These are phyloP conservation scores for Dactylonectria estremocensis DNA, from an alignment of 2,329 filamentous ascomycete genomes.

Conservation along the genomic window DNA sequence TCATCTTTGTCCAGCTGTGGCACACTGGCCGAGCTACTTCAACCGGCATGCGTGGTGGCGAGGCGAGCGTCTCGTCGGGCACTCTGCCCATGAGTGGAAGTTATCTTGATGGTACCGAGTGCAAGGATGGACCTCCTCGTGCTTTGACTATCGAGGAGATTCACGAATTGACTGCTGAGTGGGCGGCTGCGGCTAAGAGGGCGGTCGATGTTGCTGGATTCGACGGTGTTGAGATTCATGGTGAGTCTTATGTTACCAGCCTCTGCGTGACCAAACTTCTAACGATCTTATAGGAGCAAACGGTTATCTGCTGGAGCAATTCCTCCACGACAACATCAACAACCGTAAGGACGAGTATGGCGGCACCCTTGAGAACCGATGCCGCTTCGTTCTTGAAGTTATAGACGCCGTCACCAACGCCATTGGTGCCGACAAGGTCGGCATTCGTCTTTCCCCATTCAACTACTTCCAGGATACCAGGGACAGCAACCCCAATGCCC, in stretches of 20 bases:
- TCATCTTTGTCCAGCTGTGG: slow-evolving; percentile 75
- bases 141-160: slow-evolving; percentile 78
- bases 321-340: slow-evolving; percentile 41
- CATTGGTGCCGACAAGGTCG: slow-evolving; percentile 42
- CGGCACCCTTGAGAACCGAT: slow-evolving; percentile 41
- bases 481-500: slow-evolving; percentile 51
- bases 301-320: slow-evolving; percentile 40
- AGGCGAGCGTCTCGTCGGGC: slow-evolving; percentile 44
- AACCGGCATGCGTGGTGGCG: slow-evolving; percentile 43
- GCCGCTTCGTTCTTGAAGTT: slow-evolving; percentile 39
- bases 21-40: slow-evolving; percentile 69
- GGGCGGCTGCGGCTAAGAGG: slow-evolving; percentile 67
- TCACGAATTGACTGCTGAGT: slow-evolving; percentile 72
- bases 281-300: slow-evolving; percentile 35
- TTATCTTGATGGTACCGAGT: slow-evolving; percentile 54
- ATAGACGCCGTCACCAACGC: slow-evolving; percentile 34
- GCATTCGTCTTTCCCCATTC: slow-evolving; percentile 45
- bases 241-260: slow-evolving; percentile 14
- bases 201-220: slow-evolving; percentile 73
- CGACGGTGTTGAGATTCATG: slow-evolving; percentile 77
- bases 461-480: slow-evolving; percentile 52
- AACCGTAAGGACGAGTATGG: slow-evolving; percentile 39
- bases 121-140: slow-evolving; percentile 63
- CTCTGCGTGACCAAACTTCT: neutral
- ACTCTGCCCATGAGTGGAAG: slow-evolving; percentile 61